Evolutionary conservation across 306 rosid genomes (phyloP).

Genomic region (Oxytropis ochrocephala): DNA sequence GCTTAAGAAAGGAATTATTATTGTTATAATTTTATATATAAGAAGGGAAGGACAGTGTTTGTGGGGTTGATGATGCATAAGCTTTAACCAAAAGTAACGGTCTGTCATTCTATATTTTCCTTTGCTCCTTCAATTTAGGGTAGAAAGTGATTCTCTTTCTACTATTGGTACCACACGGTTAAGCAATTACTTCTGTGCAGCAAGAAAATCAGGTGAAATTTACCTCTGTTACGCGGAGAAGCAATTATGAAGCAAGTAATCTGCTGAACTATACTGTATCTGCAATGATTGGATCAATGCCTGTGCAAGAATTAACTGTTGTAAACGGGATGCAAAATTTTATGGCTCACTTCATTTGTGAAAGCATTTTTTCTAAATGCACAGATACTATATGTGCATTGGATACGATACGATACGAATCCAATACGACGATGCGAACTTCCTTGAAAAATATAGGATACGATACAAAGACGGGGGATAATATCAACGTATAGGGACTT

Average conservation of each 20-base stretch:
- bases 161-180: background rate
- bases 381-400: no score
- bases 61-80: background rate
- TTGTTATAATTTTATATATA: background rate
- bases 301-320: background rate
- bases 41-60: background rate
- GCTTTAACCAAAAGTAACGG: slow-evolving; percentile 39
- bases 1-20: background rate
- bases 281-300: background rate
- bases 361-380: no score
- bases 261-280: background rate
- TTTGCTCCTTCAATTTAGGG: slow-evolving; percentile 32
- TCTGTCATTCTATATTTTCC: background rate
- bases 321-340: background rate
- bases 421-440: no score
- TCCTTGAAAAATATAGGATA: no score
- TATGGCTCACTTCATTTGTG: background rate
- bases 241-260: background rate
- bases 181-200: slow-evolving; percentile 1
- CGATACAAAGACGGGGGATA: no score
- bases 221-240: background rate
- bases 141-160: slow-evolving; percentile 9
- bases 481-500: no score
- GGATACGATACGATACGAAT: no score
- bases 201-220: background rate